Base-by-base conservation (phyloP, 75 land plant genomes). In the Adiantum capillusveneris region DNA sequence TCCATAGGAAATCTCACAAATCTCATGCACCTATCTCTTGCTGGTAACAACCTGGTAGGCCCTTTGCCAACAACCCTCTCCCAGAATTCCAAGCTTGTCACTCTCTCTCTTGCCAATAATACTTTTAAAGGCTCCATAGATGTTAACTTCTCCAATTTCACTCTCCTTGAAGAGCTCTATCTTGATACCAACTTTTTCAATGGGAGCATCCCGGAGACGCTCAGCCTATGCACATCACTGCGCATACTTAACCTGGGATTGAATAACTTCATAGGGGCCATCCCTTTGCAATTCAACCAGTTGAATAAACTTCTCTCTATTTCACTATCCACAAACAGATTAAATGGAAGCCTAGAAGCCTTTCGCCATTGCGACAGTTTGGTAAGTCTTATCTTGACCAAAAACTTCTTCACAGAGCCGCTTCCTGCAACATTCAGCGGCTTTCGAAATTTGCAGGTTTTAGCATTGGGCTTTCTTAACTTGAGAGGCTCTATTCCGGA, bases 21-120 rank as follows among this genome's bases (percentile, higher is more conserved):
- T 27, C 70, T 88, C 14, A 60, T 25, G 2, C 52, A 70, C 22
- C 29, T 88, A 11, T 78, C 76, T 48, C 79, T 88, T 41, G 68
- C 59, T 59, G 26, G 58, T 42, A 88, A 88, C 66, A 36, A 68
- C 30, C 70, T 88, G 21, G 59, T 50, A 19, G 90, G 89, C 29
- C 26, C 25, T 1, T 51, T 88, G 13, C 88, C 88, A 17, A 5
- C 44, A 14, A 66, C 74, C 16, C 41, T 85, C 27, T 29, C 64
- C 0, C 37, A 39, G 18, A 70, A 67, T 14, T 25, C 67, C 3
- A 44, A 54, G 17, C 43, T 86, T 28, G 39, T 19, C 25, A 13
- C 26, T 59, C 54, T 86, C 50, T 59, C 16, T 11, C 75, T 74
- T 31, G 17, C 11, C 1, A 17, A 44, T 2, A 24, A 39, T 21